Percentiles rank a stretch among this genome's conserved stretches.
Conservation (phyloP, 139 green algal genomes). For the Protoeuglena noctilucae region DNA sequence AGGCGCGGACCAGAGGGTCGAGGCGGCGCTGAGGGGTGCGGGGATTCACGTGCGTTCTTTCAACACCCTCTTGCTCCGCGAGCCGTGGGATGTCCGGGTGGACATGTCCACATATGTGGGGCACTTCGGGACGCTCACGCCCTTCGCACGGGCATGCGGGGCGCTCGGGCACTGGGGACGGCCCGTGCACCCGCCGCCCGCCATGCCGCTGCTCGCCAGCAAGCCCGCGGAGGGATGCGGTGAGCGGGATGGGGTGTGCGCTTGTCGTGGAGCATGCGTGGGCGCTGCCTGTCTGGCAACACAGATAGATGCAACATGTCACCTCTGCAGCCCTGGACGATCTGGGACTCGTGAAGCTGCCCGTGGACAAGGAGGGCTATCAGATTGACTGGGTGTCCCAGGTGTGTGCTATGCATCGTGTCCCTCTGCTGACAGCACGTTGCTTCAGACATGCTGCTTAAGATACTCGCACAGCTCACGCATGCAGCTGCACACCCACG, state of each 20-base stretch:
- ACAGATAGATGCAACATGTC: too few relatives aligned
- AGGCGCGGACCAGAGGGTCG: not conserved
- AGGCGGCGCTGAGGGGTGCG: conserved; percentile 9
- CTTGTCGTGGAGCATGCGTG: too few relatives aligned
- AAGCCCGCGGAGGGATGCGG: too few relatives aligned
- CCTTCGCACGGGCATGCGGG: conserved; percentile 22
- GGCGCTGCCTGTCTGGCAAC: too few relatives aligned
- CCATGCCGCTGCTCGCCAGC: not conserved
- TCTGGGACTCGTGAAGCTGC: conserved; percentile 15
- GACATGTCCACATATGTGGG: conserved; percentile 20
- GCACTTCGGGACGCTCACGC: conserved; percentile 42
- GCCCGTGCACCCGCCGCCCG: not conserved
- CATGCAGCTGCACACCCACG: not conserved
- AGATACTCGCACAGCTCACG: not conserved
- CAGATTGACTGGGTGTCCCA: not conserved
- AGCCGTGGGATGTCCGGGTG: conserved; percentile 12
- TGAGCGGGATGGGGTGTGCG: too few relatives aligned
- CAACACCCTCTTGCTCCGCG: conserved; percentile 12
- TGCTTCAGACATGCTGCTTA: not conserved
- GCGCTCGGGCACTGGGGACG: not conserved
- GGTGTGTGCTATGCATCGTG: not conserved
- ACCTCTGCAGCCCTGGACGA: conserved; percentile 13
- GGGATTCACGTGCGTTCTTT: conserved; percentile 15
- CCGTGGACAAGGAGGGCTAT: not conserved
- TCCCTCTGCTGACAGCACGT: too few relatives aligned